Percentiles rank a stretch among this genome's conserved stretches.
Conservation (phyloP, 163 green algal species). For the Scenedesmus sp. region DNA sequence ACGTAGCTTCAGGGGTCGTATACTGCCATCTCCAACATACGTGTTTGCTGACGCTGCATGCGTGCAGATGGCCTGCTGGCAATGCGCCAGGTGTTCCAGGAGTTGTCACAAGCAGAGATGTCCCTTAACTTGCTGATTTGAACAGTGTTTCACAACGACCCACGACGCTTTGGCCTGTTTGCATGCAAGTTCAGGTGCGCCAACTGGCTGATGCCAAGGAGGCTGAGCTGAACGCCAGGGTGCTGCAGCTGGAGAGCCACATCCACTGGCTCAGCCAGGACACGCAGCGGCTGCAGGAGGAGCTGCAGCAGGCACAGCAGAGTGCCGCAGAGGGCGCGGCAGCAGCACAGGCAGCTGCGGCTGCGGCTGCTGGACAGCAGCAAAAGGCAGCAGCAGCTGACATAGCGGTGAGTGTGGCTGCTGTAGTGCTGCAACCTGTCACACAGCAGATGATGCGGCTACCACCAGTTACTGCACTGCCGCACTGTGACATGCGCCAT, state of each 20-base stretch:
- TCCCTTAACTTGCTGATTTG: not conserved
- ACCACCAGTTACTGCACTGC: too few species aligned
- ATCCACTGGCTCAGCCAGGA: constrained; percentile 72
- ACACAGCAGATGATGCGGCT: not conserved
- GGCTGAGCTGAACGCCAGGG: constrained; percentile 72
- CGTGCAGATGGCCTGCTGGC: not conserved
- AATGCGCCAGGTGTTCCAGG: too few species aligned
- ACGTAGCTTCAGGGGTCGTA: too few species aligned
- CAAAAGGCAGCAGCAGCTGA: not conserved
- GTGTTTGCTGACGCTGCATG: not conserved
- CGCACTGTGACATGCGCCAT: too few species aligned
- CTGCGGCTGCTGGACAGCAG: not conserved
- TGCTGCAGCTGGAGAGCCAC: constrained; percentile 70
- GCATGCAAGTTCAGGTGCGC: constrained; percentile 16
- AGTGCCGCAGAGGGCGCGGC: not conserved
- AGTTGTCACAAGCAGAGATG: too few species aligned
- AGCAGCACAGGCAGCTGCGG: constrained; percentile 9
- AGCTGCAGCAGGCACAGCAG: constrained; percentile 26
- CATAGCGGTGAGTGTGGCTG: not conserved
- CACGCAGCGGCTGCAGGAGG: constrained; percentile 64
- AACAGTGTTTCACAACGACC: not conserved
- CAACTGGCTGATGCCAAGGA: constrained; percentile 62
- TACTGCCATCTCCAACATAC: too few species aligned
- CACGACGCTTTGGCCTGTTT: not conserved
- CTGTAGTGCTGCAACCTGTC: not conserved